phyloP scores from a whole-genome alignment of 2,329 filamentous ascomycete species.

The Didymella pomorum region DNA sequence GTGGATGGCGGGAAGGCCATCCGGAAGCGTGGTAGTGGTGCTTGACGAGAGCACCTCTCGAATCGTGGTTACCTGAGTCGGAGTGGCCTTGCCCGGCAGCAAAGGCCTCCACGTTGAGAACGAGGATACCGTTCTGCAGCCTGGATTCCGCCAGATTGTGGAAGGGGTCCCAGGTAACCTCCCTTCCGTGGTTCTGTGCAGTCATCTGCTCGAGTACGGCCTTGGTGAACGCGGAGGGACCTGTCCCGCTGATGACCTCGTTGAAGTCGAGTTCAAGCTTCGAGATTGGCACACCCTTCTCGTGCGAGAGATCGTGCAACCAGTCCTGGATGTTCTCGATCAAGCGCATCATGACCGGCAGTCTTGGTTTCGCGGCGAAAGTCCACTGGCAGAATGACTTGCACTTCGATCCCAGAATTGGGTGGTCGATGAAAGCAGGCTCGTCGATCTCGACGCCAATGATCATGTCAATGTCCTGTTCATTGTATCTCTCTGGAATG shows the following conservation, averaged over 20 bases:
- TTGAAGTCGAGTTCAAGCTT: slow-evolving; percentile 74
- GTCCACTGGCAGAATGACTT: slow-evolving; percentile 79
- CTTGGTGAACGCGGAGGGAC: slow-evolving; percentile 72
- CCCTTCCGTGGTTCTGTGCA: slow-evolving; percentile 51
- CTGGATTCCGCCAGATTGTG: slow-evolving; percentile 72
- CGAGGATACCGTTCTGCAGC: slow-evolving; percentile 69
- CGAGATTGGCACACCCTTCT: slow-evolving; percentile 66
- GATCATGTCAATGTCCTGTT: slow-evolving; percentile 73
- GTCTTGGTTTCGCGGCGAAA: slow-evolving; percentile 72
- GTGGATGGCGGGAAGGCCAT: slow-evolving; percentile 72
- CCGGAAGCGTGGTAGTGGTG: slow-evolving; percentile 79
- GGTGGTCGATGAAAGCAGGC: slow-evolving; percentile 69
- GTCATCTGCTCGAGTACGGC: slow-evolving; percentile 73
- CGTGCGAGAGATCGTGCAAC: slow-evolving; percentile 66
- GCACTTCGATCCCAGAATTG: slow-evolving; percentile 72
- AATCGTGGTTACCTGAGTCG: slow-evolving; percentile 73
- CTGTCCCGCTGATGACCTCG: slow-evolving; percentile 76
- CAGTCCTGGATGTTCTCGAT: slow-evolving; percentile 74
- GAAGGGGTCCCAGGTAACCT: slow-evolving; percentile 69
- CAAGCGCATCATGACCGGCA: slow-evolving; percentile 72
- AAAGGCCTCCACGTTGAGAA: slow-evolving; percentile 75
- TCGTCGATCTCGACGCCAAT: slow-evolving; percentile 76
- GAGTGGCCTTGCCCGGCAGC: slow-evolving; percentile 77
- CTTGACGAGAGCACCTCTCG: slow-evolving; percentile 71
- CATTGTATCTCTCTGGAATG: slow-evolving; percentile 69